Conservation (phyloP, 225 moss, liverwort and hornwort genomes). For the Climacium dendroides region DNA sequence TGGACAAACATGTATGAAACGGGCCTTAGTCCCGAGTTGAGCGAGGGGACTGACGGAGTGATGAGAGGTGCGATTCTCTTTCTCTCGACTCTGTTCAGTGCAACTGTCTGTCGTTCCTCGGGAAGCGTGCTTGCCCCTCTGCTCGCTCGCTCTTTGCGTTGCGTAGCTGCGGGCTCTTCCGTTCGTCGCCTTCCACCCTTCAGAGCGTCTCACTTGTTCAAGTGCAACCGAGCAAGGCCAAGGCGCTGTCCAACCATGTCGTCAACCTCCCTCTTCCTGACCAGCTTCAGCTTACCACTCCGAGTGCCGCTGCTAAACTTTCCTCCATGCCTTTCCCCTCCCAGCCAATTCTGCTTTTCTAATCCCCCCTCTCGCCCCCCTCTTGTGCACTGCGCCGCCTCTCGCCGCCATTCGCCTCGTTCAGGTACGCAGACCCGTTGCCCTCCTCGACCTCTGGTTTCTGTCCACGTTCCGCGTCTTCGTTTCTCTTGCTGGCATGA, state of each 20-base stretch:
- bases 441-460: neutral
- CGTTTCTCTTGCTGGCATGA: neutral
- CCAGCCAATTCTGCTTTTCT: neutral
- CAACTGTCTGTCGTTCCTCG: neutral
- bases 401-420: slow-evolving; percentile 5
- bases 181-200: neutral
- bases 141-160: neutral
- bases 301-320: neutral
- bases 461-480: neutral
- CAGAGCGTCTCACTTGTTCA: neutral
- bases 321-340: neutral
- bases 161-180: neutral
- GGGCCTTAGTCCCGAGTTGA: no score
- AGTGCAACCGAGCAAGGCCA: neutral
- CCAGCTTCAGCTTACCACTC: neutral
- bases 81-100: neutral
- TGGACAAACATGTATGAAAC: no score
- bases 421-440: neutral
- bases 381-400: neutral
- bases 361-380: neutral
- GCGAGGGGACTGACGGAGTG: no score
- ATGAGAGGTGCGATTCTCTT: neutral
- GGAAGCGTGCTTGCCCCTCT: neutral
- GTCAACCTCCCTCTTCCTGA: neutral
- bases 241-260: neutral